These are phyloP conservation scores for Paxillus ammoniavirescens DNA, from an alignment of 768 basidiomycete species.

Conservation along the genomic window DNA sequence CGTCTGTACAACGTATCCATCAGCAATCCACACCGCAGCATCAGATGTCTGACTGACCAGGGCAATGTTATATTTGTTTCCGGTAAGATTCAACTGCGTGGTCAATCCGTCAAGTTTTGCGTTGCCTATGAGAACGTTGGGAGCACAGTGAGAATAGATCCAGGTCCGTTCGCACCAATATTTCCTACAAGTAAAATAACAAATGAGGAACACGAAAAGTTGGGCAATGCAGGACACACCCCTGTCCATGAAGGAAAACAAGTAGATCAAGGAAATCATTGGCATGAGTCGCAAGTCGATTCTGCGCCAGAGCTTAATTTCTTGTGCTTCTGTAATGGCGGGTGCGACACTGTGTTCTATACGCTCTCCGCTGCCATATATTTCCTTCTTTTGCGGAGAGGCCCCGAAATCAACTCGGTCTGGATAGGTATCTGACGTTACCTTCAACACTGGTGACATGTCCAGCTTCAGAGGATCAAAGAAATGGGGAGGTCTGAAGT, in stretches of 20 bases:
- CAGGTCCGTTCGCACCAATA: conserved; percentile 36
- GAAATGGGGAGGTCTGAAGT: conserved; percentile 37
- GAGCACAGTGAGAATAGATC: not conserved
- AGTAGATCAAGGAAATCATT: conserved; percentile 50
- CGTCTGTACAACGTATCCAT: conserved; percentile 39
- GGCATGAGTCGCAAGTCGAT: conserved; percentile 37
- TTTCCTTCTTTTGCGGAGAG: not conserved
- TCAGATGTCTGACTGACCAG: conserved; percentile 38
- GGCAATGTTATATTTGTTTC: conserved; percentile 65
- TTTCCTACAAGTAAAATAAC: conserved; percentile 43
- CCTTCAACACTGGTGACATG: not conserved
- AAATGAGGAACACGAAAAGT: not conserved
- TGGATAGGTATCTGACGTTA: conserved; percentile 30
- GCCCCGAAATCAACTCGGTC: conserved; percentile 16
- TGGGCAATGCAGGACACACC: conserved; percentile 30
- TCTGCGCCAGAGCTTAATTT: conserved; percentile 53
- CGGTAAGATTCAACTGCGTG: conserved; percentile 53
- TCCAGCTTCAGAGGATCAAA: too few relatives aligned
- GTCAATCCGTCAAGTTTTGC: conserved; percentile 64
- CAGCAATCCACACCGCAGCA: too few relatives aligned
- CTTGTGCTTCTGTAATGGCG: conserved; percentile 41
- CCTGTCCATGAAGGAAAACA: conserved; percentile 62
- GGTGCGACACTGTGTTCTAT: too few relatives aligned
- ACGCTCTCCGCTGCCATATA: not conserved
- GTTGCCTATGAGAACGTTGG: conserved; percentile 42